Conservation (phyloP, 2,329 filamentous ascomycete species). For the Exophiala sp. region DNA sequence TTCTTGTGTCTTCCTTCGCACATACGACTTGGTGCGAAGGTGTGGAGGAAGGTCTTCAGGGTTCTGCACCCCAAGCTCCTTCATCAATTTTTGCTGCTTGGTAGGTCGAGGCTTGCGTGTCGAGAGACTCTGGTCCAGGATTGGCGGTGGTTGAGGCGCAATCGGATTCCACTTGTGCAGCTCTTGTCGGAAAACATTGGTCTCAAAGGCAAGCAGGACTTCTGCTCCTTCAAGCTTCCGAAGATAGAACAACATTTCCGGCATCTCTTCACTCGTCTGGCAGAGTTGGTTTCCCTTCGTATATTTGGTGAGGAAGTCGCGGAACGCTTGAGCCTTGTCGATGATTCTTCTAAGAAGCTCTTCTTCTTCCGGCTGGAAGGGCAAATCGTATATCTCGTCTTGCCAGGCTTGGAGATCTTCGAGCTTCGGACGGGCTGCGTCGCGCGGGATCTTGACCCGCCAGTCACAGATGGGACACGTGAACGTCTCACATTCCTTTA, state of each 20-base stretch:
- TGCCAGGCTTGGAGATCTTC: conserved; percentile 82
- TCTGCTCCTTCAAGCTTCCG: conserved; percentile 97
- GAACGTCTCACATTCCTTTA: conserved; percentile 97
- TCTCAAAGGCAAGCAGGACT: conserved; percentile 82
- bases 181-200: conserved; percentile 96
- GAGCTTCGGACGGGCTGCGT: conserved; percentile 89
- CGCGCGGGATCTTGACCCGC: conserved; percentile 91
- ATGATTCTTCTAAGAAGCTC: conserved; percentile 80
- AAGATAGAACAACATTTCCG: conserved; percentile 87
- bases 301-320: conserved; percentile 71
- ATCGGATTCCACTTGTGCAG: conserved; percentile 92
- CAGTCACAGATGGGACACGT: conserved; percentile 98
- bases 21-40: conserved; percentile 71
- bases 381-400: conserved; percentile 70
- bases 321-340: conserved; percentile 74
- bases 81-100: conserved; percentile 92
- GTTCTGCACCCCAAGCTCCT: conserved; percentile 79
- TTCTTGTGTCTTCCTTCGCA: conserved; percentile 61
- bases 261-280: conserved; percentile 76
- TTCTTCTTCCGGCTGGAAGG: conserved; percentile 95
- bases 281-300: conserved; percentile 65
- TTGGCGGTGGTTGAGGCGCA: conserved; percentile 75
- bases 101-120: conserved; percentile 94
- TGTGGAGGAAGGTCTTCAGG: conserved; percentile 84
- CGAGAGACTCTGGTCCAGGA: conserved; percentile 79